Conservation (phyloP, 805 yeast species). For the Ogataea pignaliae region DNA sequence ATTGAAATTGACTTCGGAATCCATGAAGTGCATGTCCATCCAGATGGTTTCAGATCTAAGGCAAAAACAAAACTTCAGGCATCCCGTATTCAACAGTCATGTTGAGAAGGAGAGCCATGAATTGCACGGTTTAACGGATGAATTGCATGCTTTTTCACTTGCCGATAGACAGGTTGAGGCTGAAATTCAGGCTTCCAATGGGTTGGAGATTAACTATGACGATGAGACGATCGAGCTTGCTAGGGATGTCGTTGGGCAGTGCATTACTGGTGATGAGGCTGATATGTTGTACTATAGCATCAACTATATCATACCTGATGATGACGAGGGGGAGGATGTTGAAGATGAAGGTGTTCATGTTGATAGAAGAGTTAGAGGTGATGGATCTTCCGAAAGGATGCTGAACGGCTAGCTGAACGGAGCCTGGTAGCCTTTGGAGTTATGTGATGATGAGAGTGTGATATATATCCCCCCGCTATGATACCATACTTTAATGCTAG, state of each 20-base stretch:
- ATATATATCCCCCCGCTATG: too few relatives aligned
- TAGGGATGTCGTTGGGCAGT: conserved; percentile 61
- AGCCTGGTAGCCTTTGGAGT: too few relatives aligned
- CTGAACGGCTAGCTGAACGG: too few relatives aligned
- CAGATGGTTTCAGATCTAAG: conserved; percentile 22
- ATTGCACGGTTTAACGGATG: conserved; percentile 24
- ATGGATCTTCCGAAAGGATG: too few relatives aligned
- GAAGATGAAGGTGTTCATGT: not conserved
- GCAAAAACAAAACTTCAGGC: conserved; percentile 11
- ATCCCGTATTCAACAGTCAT: conserved; percentile 18
- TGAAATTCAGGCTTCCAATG: conserved; percentile 41
- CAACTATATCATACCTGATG: conserved; percentile 36
- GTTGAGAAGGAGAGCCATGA: conserved; percentile 31
- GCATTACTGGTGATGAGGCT: conserved; percentile 73
- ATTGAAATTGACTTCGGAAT: conserved; percentile 29
- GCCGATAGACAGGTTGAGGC: conserved; percentile 21
- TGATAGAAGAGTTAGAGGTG: too few relatives aligned
- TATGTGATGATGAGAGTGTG: too few relatives aligned
- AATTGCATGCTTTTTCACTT: conserved; percentile 10
- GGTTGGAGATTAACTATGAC: conserved; percentile 58
- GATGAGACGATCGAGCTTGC: conserved; percentile 64
- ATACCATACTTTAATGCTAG: too few relatives aligned
- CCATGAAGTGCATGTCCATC: conserved; percentile 22
- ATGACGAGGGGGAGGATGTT: conserved; percentile 15
- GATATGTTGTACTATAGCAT: conserved; percentile 69